A percentile compares a stretch with the other conserved stretches of the same genome.
phyloP scores from a whole-genome alignment of 345 rosid genomes.

The Diplotaxis tenuifolia region DNA sequence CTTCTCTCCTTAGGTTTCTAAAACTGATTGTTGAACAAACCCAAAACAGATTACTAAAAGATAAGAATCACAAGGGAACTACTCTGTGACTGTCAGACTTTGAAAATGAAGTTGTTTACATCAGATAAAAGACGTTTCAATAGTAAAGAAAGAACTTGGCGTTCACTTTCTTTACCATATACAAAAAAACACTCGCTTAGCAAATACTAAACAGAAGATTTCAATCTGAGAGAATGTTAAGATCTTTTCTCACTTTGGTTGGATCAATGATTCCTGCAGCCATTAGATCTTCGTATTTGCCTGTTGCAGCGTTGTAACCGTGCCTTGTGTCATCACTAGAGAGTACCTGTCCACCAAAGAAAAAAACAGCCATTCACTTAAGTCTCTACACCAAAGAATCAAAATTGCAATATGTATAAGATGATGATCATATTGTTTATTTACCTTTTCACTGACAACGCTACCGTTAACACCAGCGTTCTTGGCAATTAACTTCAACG shows the following conservation, averaged over 20 bases:
- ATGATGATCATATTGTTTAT: not conserved
- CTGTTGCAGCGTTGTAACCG: constrained; percentile 90
- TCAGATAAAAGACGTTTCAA: not conserved
- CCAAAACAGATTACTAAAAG: not conserved
- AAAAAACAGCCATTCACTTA: not conserved
- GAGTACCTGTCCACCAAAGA: constrained; percentile 48
- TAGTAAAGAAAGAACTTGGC: not conserved
- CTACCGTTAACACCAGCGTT: constrained; percentile 94
- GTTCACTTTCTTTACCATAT: constrained; percentile 30
- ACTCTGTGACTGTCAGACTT: not conserved
- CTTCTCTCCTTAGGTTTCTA: not conserved
- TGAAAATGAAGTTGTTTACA: not conserved
- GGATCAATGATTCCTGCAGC: constrained; percentile 95
- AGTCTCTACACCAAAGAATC: constrained; percentile 16
- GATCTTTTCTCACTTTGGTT: constrained; percentile 54
- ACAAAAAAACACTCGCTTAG: not conserved
- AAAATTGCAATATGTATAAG: not conserved
- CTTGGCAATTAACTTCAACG: constrained; percentile 80
- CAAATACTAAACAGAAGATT: not conserved
- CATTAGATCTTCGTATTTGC: constrained; percentile 87
- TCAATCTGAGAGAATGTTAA: not conserved
- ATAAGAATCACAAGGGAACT: not conserved
- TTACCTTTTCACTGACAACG: constrained; percentile 82
- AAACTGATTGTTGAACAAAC: not conserved
- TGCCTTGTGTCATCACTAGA: constrained; percentile 55